These are phyloP conservation scores for Cladorrhinum samala DNA, from an alignment of 495 filamentous ascomycete species.

Conservation along the genomic window DNA sequence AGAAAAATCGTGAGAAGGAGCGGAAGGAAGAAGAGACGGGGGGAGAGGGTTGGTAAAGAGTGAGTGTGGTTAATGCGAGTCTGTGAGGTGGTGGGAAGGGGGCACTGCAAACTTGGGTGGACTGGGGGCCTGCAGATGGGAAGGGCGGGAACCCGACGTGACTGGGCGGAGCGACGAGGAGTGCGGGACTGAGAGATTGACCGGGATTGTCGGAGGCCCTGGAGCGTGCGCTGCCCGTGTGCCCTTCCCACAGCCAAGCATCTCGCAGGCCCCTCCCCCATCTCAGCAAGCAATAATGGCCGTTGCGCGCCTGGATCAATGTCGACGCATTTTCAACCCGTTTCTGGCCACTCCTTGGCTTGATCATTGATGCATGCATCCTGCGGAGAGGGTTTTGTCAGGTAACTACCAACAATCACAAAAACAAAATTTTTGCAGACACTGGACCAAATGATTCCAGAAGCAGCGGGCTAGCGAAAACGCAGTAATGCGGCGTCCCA, in stretches of 20 bases:
- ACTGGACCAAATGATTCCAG: too few species aligned
- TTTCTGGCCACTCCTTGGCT: too few species aligned
- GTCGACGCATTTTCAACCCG: too few species aligned
- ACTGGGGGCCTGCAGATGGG: slow-evolving; percentile 2
- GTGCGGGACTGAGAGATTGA: not conserved
- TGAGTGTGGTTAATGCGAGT: slow-evolving; percentile 17
- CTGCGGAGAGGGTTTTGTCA: not conserved
- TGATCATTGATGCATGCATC: too few species aligned
- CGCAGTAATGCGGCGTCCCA: slow-evolving; percentile 9
- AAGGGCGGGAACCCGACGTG: slow-evolving; percentile 3
- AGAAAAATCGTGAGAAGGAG: slow-evolving; percentile 13
- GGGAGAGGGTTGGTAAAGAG: slow-evolving; percentile 17
- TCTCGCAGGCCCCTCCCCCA: not conserved
- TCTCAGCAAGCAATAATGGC: too few species aligned
- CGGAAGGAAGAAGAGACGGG: slow-evolving; percentile 19
- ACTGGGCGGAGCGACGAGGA: not conserved
- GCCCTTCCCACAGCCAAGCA: slow-evolving; percentile 13
- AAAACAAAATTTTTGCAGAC: too few species aligned
- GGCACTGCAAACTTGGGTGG: slow-evolving; percentile 19
- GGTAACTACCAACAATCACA: not conserved
- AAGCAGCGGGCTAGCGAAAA: not conserved
- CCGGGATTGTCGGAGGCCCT: slow-evolving; percentile 11
- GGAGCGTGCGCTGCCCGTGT: slow-evolving; percentile 7
- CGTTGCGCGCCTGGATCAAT: too few species aligned
- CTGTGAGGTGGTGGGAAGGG: slow-evolving; percentile 18